A percentile compares a stretch with the other conserved stretches of the same genome.
Evolutionary conservation across 2,329 filamentous ascomycete species (phyloP).

Genomic region (Celoporthe dispersa): DNA sequence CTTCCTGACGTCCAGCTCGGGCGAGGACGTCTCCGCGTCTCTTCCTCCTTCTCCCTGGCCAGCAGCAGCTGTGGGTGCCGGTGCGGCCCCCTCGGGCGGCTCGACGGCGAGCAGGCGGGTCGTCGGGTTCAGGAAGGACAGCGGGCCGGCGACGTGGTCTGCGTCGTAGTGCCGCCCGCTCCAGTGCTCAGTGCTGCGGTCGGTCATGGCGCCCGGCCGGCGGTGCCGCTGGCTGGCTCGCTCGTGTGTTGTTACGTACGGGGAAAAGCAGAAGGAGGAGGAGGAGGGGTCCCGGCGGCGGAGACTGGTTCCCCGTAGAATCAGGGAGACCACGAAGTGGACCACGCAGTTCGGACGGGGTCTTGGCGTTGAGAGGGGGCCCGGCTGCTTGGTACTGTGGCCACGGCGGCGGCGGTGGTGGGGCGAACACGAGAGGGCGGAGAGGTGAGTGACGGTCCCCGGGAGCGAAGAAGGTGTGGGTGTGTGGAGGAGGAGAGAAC

Average conservation of each 20-base stretch:
- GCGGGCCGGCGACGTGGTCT: conserved; percentile 31
- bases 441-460: no score
- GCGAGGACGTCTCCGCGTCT: background rate
- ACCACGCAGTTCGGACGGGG: no score
- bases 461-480: no score
- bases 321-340: background rate
- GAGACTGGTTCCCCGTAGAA: background rate
- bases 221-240: background rate
- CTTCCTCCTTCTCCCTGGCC: background rate
- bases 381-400: no score
- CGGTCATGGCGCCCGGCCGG: conserved; percentile 19
- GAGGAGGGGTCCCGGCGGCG: no score
- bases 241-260: background rate
- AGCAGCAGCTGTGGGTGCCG: background rate
- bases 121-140: conserved; percentile 36
- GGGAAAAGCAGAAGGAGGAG: no score
- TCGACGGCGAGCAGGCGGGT: conserved; percentile 28
- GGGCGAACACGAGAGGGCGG: no score
- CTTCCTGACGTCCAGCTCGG: background rate
- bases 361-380: no score
- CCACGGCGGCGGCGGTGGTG: no score
- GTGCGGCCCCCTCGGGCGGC: background rate
- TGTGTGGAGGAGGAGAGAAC: no score
- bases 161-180: conserved; percentile 26
- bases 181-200: conserved; percentile 27